A percentile compares a stretch with the other conserved stretches of the same genome.
Evolutionary conservation across 2,329 filamentous ascomycete species (phyloP).

Genomic region (Hortaea sp.): DNA sequence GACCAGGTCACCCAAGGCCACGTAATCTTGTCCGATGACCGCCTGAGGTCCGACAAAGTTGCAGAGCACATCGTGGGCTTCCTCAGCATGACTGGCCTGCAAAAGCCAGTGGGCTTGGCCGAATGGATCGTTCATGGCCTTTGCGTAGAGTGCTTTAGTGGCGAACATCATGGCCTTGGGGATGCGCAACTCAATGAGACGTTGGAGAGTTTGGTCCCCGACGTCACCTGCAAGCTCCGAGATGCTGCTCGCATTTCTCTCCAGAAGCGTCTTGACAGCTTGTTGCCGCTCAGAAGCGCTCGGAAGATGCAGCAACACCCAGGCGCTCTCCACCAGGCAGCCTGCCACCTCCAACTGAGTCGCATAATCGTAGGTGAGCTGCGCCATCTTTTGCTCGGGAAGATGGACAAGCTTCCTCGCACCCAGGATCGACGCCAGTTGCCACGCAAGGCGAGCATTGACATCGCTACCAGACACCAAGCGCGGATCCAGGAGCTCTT

Average conservation of each 20-base stretch:
- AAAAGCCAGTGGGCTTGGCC: slow-evolving; percentile 72
- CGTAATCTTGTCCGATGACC: slow-evolving; percentile 74
- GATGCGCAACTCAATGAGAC: slow-evolving; percentile 53
- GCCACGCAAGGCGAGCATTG: slow-evolving; percentile 71
- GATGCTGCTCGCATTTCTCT: slow-evolving; percentile 61
- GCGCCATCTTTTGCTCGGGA: slow-evolving; percentile 46
- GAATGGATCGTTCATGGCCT: slow-evolving; percentile 58
- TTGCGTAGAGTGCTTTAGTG: slow-evolving; percentile 74
- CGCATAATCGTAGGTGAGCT: slow-evolving; percentile 46
- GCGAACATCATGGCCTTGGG: slow-evolving; percentile 75
- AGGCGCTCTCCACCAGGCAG: slow-evolving; percentile 18
- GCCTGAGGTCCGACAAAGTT: slow-evolving; percentile 70
- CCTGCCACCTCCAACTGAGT: slow-evolving; percentile 21
- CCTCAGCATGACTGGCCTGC: slow-evolving; percentile 51
- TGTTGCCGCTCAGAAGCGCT: slow-evolving; percentile 12
- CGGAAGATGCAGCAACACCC: slow-evolving; percentile 23
- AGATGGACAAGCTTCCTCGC: slow-evolving; percentile 20
- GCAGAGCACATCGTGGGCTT: slow-evolving; percentile 77
- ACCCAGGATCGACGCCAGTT: slow-evolving; percentile 55
- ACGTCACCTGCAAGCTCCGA: slow-evolving; percentile 22
- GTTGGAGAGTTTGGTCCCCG: slow-evolving; percentile 22
- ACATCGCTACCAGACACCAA: slow-evolving; percentile 66
- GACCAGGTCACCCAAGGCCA: slow-evolving; percentile 57
- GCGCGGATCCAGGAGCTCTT: slow-evolving; percentile 63
- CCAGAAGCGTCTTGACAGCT: slow-evolving; percentile 43